Evolutionary conservation across 2,329 filamentous ascomycete genomes (phyloP).

Genomic region (Emergomyces africanus): DNA sequence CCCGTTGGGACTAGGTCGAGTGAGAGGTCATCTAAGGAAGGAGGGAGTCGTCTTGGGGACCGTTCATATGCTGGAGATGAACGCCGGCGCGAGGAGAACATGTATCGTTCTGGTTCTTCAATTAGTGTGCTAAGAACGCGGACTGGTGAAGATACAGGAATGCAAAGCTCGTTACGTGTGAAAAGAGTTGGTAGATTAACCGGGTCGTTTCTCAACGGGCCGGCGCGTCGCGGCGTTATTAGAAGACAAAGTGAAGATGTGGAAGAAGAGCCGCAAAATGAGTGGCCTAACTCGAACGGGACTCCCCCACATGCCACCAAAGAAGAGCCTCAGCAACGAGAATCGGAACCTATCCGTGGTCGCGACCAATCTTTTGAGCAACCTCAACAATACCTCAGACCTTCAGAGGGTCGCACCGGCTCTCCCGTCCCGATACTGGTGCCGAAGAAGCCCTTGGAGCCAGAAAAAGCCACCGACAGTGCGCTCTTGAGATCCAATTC

Average conservation of each 20-base stretch:
- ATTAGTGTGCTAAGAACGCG: constrained; percentile 28
- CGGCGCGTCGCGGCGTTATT: constrained; percentile 59
- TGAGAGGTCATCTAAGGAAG: constrained; percentile 18
- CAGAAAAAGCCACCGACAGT: background rate
- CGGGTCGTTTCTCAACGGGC: constrained; percentile 67
- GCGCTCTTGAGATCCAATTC: constrained; percentile 21
- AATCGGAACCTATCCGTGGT: constrained; percentile 1
- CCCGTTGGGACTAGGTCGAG: constrained; percentile 23
- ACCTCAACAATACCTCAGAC: constrained; percentile 9
- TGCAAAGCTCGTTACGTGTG: constrained; percentile 62
- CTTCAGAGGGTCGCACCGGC: constrained; percentile 11
- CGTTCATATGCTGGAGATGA: constrained; percentile 20
- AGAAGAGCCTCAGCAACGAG: constrained; percentile 6
- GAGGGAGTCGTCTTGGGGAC: constrained; percentile 19
- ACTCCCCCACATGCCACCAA: constrained; percentile 15
- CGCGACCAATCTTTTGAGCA: constrained; percentile 6
- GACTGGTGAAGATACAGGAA: constrained; percentile 50
- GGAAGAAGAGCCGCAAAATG: constrained; percentile 20
- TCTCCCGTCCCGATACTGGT: constrained; percentile 10
- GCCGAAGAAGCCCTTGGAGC: background rate
- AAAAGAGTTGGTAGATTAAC: constrained; percentile 64
- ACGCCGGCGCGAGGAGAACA: constrained; percentile 23
- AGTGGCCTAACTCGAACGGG: constrained; percentile 18
- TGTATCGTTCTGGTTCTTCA: constrained; percentile 17
- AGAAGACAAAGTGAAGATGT: constrained; percentile 53